phyloP scores from a whole-genome alignment of 2,329 filamentous ascomycete genomes.

The Geoglossum cookeanum region DNA sequence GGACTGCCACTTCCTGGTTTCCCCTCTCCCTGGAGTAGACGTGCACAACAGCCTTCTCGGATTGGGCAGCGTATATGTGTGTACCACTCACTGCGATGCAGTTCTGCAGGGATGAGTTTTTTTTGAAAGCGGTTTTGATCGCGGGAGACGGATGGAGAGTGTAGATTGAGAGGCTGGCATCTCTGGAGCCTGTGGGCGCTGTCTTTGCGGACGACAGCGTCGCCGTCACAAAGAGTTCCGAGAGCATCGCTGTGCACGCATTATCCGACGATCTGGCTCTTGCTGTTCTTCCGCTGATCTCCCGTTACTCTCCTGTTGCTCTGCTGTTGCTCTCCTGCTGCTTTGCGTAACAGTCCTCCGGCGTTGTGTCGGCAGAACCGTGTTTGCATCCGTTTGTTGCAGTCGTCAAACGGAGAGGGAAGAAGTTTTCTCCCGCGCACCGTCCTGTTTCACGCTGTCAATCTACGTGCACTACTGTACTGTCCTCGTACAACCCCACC shows the following conservation, averaged over 20 bases:
- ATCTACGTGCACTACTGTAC: too few species aligned
- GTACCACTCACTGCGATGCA: slow-evolving; percentile 61
- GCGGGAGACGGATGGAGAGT: slow-evolving; percentile 58
- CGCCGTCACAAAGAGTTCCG: slow-evolving; percentile 30
- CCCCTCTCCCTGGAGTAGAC: slow-evolving; percentile 73
- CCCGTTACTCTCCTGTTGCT: too few species aligned
- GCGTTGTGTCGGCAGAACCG: background rate
- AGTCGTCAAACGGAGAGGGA: too few species aligned
- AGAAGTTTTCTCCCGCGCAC: too few species aligned
- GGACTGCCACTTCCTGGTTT: slow-evolving; percentile 73
- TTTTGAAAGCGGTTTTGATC: slow-evolving; percentile 72
- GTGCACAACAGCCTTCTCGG: slow-evolving; percentile 79
- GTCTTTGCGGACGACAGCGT: slow-evolving; percentile 24
- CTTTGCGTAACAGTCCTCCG: too few species aligned
- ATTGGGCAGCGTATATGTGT: slow-evolving; percentile 81
- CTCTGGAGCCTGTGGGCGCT: slow-evolving; percentile 34
- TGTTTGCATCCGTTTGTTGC: background rate
- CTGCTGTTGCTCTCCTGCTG: too few species aligned
- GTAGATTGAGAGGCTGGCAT: slow-evolving; percentile 75
- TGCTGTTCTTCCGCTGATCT: background rate
- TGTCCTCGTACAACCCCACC: too few species aligned
- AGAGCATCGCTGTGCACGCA: slow-evolving; percentile 22
- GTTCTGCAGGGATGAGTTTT: slow-evolving; percentile 63
- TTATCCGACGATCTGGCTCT: background rate
- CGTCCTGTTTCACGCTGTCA: too few species aligned